phyloP scores from a whole-genome alignment of 2,329 filamentous ascomycete genomes.

The Lachnellula occidentalis region DNA sequence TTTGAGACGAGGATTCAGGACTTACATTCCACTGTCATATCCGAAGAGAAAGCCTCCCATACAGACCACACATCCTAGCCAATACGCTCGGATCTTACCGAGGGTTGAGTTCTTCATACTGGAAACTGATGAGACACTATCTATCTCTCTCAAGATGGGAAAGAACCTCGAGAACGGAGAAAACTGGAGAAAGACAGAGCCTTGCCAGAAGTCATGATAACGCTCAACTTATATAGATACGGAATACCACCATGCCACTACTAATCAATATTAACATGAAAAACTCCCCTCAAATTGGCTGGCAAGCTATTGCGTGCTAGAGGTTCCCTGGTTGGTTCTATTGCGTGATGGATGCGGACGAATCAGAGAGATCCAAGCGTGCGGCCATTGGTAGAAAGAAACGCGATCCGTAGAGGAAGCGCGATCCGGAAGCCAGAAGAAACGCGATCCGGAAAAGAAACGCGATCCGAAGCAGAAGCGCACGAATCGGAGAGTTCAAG shows the following conservation, averaged over 20 bases:
- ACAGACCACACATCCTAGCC: conserved; percentile 45
- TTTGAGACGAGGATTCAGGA: neutral
- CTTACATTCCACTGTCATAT: conserved; percentile 38
- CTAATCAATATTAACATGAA: neutral
- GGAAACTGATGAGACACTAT: neutral
- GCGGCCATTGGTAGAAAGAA: neutral
- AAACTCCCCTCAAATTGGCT: no score
- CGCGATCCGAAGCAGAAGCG: no score
- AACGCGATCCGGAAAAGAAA: no score
- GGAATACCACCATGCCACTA: no score
- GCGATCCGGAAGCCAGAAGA: no score
- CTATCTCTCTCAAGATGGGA: no score
- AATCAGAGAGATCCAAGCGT: neutral
- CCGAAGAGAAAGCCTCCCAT: conserved; percentile 45
- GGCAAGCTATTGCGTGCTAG: no score
- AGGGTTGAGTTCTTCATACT: conserved; percentile 21
- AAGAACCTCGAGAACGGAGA: no score
- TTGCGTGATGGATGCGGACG: neutral
- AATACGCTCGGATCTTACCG: conserved; percentile 44
- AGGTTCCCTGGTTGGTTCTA: neutral
- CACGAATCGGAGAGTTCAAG: neutral
- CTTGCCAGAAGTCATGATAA: no score
- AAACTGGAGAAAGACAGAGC: no score
- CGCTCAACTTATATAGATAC: no score
- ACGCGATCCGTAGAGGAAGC: no score